Base-by-base conservation (phyloP, 176 grass and related monocot species). In the Bothriochloa decipiens region DNA sequence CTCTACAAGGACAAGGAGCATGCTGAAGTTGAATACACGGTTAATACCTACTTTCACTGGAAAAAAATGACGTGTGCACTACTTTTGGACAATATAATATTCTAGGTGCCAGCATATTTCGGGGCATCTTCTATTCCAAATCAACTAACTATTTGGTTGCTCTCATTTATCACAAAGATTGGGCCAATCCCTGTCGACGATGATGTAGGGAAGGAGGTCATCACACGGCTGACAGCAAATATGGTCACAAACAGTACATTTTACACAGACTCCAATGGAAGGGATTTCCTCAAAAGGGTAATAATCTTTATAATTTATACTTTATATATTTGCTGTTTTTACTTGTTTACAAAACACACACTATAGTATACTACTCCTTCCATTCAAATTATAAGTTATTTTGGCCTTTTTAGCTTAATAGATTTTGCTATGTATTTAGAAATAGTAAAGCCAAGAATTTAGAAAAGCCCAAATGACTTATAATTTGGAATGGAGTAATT, bases 21-120 rank as follows among this genome's bases (percentile, higher is more conserved):
- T 68, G 92, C 95, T 81, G 92, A 97, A 97, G 81, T 97, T 74
- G 95, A 97, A 92, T 97, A 92, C 50, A 97, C 92, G 65, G 92
- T 97, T 23, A 83, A 86, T 91, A 83, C 42, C 52, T 22, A 65
- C 15, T 70, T 65, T 47, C 11, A 47, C 9, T 14, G 45, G 13
- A 47, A 45, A 11, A 47, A 47, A 45, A 45, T 47, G 45, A 15
- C 3, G 12, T 47, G 45, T 47, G 45, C 12, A 47, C 45, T 37
- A 15, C 73, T 68, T 47, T 65, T 41, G 7, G 26, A 64, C 16
- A 78, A 68, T 36, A 22, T 29, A 17, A 49, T 47, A 23, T 85
- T 58, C 14, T 3, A 37, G 11, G 14, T 47, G 39, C 45, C 39
- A 86, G 7, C 45, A 63, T 79, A 75, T 58, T 42, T 81, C 16